Evolutionary conservation across 495 filamentous ascomycete species (phyloP).

Genomic region (Cudoniella acicularis): DNA sequence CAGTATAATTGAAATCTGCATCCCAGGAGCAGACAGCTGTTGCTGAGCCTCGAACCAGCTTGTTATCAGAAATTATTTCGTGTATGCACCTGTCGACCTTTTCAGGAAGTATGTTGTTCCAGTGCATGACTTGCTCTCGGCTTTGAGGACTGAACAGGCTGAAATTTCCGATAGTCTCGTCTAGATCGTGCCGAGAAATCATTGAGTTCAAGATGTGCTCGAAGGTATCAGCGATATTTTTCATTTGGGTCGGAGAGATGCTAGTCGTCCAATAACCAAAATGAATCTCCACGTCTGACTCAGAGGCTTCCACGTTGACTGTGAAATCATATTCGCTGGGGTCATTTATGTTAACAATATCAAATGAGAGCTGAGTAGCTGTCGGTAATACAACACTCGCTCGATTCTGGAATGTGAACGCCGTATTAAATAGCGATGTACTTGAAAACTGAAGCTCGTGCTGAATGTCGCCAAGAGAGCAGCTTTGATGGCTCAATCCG

Average conservation of each 20-base stretch:
- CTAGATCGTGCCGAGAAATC: neutral
- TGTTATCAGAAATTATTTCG: constrained; percentile 42
- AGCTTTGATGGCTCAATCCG: constrained; percentile 1
- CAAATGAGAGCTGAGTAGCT: neutral
- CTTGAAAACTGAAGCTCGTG: constrained; percentile 6
- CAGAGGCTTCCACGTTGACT: constrained; percentile 1
- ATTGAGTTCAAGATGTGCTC: constrained; percentile 2
- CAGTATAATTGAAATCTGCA: constrained; percentile 31
- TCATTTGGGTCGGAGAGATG: neutral
- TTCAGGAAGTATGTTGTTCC: constrained; percentile 29
- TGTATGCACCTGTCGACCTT: constrained; percentile 39
- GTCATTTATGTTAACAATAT: neutral
- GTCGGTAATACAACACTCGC: neutral
- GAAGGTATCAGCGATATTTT: constrained; percentile 5
- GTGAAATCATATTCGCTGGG: constrained; percentile 8
- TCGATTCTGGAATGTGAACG: constrained; percentile 6
- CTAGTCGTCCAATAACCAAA: constrained; percentile 5
- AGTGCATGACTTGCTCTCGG: neutral
- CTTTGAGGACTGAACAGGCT: neutral
- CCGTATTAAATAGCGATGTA: constrained; percentile 7
- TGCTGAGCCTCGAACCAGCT: neutral
- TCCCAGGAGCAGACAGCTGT: constrained; percentile 32
- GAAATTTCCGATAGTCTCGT: neutral
- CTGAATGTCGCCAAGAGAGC: constrained; percentile 6
- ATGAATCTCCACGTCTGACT: neutral